Percentiles rank a stretch among this genome's conserved stretches.
Evolutionary conservation across 2,329 filamentous ascomycete genomes (phyloP).

Genomic region (Cladosporium austrohemisphaericum): DNA sequence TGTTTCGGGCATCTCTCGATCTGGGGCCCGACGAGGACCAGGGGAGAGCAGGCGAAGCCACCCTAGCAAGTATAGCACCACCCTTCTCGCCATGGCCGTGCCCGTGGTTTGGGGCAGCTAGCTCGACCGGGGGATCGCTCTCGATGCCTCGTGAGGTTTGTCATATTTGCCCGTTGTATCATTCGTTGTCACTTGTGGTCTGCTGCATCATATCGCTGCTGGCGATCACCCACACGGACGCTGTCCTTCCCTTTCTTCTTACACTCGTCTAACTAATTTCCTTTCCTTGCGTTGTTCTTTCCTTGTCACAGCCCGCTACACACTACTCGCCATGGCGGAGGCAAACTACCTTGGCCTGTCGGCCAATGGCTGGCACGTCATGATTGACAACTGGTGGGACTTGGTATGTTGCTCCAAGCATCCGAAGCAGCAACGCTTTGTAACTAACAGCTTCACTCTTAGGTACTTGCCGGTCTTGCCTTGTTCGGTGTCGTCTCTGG

Average conservation of each 20-base stretch:
- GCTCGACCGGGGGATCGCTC: conserved; percentile 4
- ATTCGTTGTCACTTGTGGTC: background rate
- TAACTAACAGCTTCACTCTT: background rate
- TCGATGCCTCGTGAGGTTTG: conserved; percentile 6
- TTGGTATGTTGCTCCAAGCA: conserved; percentile 31
- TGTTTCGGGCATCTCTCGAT: conserved; percentile 6
- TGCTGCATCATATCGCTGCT: conserved; percentile 1
- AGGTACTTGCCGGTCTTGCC: conserved; percentile 22
- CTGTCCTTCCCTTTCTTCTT: conserved; percentile 3
- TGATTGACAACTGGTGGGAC: conserved; percentile 43
- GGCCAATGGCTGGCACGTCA: conserved; percentile 34
- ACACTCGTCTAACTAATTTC: conserved; percentile 7
- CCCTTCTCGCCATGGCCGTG: conserved; percentile 1
- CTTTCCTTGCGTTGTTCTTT: conserved; percentile 5
- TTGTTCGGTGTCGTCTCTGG: conserved; percentile 13
- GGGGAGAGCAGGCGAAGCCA: background rate
- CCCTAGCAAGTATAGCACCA: conserved; percentile 6
- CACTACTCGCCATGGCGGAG: conserved; percentile 12
- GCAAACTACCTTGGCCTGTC: conserved; percentile 15
- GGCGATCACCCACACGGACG: conserved; percentile 1
- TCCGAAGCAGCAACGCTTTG: background rate
- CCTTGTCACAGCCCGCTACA: background rate
- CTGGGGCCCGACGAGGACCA: background rate
- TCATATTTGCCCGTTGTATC: conserved; percentile 4
- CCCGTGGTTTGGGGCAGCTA: conserved; percentile 7